Evolutionary conservation across 1,284 basidiomycete genomes (phyloP).

Genomic region (Hymenochaete sp.): DNA sequence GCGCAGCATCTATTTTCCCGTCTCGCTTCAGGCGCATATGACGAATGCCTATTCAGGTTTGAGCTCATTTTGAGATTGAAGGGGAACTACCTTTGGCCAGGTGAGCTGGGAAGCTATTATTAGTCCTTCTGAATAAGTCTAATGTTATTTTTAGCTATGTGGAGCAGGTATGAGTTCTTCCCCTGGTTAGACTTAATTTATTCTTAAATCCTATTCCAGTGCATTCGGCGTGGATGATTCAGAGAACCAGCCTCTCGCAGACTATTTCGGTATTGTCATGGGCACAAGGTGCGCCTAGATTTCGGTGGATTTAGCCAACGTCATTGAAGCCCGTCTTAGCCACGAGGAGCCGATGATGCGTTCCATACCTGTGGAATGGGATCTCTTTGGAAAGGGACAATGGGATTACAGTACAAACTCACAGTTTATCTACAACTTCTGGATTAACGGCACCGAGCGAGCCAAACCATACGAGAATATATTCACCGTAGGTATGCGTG

Average conservation of each 20-base stretch:
- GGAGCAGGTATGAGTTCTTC: too few species aligned
- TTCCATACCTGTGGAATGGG: constrained; percentile 53
- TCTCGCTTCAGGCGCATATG: not conserved
- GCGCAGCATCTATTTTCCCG: too few species aligned
- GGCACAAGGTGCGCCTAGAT: constrained; percentile 38
- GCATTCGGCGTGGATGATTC: constrained; percentile 62
- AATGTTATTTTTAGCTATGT: too few species aligned
- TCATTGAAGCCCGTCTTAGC: constrained; percentile 26
- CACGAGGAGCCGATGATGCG: constrained; percentile 64
- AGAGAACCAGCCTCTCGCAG: constrained; percentile 55
- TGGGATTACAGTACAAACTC: constrained; percentile 56
- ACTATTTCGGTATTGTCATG: constrained; percentile 64
- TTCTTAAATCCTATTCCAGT: too few species aligned
- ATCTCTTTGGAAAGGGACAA: constrained; percentile 41
- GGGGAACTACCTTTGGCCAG: constrained; percentile 65
- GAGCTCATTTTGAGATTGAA: constrained; percentile 62
- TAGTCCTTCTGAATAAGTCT: too few species aligned
- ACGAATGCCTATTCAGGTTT: constrained; percentile 31
- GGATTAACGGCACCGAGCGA: constrained; percentile 49
- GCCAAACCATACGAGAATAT: constrained; percentile 50
- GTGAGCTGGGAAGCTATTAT: too few species aligned
- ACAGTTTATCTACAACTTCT: constrained; percentile 48
- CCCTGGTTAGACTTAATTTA: too few species aligned
- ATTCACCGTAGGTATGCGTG: constrained; percentile 60
- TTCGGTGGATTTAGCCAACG: not conserved